phyloP scores from a whole-genome alignment of 179 eudicot genomes.

The Corrigiola litoralis region DNA sequence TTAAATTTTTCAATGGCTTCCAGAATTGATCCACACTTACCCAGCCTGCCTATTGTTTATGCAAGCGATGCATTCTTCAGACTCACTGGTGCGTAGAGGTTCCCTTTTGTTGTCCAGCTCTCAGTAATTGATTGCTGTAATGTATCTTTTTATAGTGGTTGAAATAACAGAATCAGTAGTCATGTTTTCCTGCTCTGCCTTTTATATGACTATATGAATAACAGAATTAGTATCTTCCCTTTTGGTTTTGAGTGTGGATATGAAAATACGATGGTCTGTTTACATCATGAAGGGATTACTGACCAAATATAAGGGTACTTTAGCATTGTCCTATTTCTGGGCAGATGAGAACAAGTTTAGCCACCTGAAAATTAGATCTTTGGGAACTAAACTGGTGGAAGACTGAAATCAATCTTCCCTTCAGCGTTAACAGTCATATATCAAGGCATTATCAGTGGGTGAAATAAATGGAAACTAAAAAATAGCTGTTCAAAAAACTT shows the following conservation, averaged over 20 bases:
- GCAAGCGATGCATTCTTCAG: constrained; percentile 77
- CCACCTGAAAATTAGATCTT: background rate
- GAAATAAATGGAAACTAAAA: background rate
- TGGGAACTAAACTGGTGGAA: too few relatives aligned
- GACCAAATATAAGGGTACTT: too few relatives aligned
- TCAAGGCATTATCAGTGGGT: too few relatives aligned
- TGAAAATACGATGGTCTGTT: too few relatives aligned
- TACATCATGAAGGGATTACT: too few relatives aligned
- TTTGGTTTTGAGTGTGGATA: background rate
- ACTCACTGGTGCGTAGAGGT: constrained; percentile 49
- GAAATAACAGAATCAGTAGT: background rate
- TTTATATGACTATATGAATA: background rate
- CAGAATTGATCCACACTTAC: constrained; percentile 69
- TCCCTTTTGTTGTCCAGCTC: background rate
- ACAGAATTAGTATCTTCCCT: background rate
- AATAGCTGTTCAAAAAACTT: background rate
- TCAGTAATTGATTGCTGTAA: background rate
- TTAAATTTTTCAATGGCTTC: background rate
- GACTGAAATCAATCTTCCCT: too few relatives aligned
- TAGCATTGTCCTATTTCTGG: background rate
- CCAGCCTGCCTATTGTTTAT: constrained; percentile 73
- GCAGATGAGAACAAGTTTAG: background rate
- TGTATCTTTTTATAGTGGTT: background rate
- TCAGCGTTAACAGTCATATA: too few relatives aligned
- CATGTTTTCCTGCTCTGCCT: constrained; percentile 1